A percentile compares a stretch with the other conserved stretches of the same genome.
phyloP scores from a whole-genome alignment of 1,284 basidiomycete species.

The Phaffia rhodozyma region DNA sequence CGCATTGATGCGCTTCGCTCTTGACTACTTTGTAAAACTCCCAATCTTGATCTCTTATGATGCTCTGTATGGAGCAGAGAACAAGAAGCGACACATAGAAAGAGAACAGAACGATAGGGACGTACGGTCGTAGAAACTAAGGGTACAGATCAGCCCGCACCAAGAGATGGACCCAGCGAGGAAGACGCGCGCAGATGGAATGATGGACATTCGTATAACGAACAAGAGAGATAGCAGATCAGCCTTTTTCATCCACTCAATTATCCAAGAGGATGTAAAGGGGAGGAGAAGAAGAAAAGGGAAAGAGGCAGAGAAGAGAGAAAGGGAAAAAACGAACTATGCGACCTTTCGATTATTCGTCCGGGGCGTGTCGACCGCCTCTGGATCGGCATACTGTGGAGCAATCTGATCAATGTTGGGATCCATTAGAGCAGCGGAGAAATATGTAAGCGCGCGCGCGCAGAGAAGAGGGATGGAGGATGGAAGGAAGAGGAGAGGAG shows the following conservation, averaged over 20 bases:
- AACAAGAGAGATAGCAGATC: neutral
- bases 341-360: constrained; percentile 18
- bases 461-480: neutral
- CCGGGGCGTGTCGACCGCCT: neutral
- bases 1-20: no score
- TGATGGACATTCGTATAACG: neutral
- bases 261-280: neutral
- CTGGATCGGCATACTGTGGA: neutral
- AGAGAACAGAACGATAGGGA: neutral
- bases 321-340: constrained; percentile 18
- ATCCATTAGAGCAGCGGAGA: constrained; percentile 3
- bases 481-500: neutral
- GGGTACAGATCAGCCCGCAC: no score
- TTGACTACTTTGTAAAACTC: no score
- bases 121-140: constrained; percentile 29
- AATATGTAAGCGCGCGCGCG: neutral
- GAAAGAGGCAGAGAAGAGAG: neutral
- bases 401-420: constrained; percentile 8
- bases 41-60: no score
- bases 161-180: no score
- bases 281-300: neutral
- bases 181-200: no score
- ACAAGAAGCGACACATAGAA: no score
- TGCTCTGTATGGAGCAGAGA: neutral
- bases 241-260: neutral